Evolutionary conservation across 768 basidiomycete genomes (phyloP).

Genomic region (Collybia sordida): DNA sequence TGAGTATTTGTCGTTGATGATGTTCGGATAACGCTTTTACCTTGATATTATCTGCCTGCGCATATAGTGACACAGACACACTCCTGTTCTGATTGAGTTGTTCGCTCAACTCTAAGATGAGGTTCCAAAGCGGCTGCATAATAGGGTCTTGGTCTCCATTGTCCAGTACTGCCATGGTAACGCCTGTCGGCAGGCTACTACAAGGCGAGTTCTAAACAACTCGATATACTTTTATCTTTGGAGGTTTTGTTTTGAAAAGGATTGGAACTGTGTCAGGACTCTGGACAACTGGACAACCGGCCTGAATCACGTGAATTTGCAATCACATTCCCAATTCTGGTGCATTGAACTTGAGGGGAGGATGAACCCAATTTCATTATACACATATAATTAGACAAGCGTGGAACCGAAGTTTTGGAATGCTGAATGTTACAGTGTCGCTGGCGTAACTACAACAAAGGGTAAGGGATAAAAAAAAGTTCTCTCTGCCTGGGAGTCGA

Average conservation of each 20-base stretch:
- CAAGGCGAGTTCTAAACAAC: too few species aligned
- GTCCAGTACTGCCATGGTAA: slow-evolving; percentile 56
- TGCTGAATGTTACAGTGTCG: too few species aligned
- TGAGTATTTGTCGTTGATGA: background rate
- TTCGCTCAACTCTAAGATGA: slow-evolving; percentile 79
- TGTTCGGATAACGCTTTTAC: slow-evolving; percentile 38
- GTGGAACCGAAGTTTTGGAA: too few species aligned
- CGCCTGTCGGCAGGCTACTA: too few species aligned
- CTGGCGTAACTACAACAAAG: too few species aligned
- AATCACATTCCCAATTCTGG: too few species aligned
- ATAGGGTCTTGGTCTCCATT: slow-evolving; percentile 56
- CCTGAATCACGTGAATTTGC: background rate
- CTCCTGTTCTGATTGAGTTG: slow-evolving; percentile 80
- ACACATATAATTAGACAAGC: too few species aligned
- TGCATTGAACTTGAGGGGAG: too few species aligned
- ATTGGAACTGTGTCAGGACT: too few species aligned
- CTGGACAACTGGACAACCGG: too few species aligned
- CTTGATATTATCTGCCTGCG: slow-evolving; percentile 77
- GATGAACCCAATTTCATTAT: too few species aligned
- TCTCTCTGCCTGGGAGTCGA: slow-evolving; percentile 15
- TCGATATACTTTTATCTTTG: too few species aligned
- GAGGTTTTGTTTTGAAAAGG: background rate
- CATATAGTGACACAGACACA: slow-evolving; percentile 69
- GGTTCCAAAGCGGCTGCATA: slow-evolving; percentile 58
- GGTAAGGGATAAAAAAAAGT: background rate